Evolutionary conservation across 139 green algal species (phyloP).

Genomic region (Chlamydomonas sp.): DNA sequence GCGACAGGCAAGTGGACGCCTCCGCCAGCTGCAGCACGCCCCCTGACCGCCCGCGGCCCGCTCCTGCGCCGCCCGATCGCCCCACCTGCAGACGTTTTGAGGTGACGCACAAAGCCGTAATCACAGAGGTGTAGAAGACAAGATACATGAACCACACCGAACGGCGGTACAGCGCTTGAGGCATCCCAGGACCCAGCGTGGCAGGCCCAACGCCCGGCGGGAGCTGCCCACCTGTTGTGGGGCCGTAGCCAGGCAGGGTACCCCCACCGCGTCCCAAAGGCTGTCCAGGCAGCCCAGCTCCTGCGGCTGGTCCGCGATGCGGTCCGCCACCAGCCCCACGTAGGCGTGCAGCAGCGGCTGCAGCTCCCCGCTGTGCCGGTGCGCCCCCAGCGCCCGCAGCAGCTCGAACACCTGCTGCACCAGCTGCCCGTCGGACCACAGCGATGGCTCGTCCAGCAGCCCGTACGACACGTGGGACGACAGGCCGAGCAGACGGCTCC

Average conservation of each 20-base stretch:
- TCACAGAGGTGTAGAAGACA: too few species aligned
- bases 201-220: too few species aligned
- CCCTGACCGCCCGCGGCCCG: not conserved
- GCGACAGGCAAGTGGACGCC: conserved; percentile 21
- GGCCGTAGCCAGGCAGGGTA: conserved; percentile 16
- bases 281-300: conserved; percentile 27
- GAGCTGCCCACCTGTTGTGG: not conserved
- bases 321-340: conserved; percentile 45
- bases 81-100: too few species aligned
- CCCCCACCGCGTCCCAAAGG: conserved; percentile 54
- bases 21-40: conserved; percentile 25
- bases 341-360: conserved; percentile 45
- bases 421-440: conserved; percentile 18
- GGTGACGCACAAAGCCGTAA: too few species aligned
- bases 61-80: too few species aligned
- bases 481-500: conserved; percentile 12
- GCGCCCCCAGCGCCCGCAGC: conserved; percentile 41
- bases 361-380: conserved; percentile 43
- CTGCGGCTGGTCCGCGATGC: conserved; percentile 33
- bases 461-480: conserved; percentile 33
- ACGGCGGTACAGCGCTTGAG: too few species aligned
- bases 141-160: too few species aligned
- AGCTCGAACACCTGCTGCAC: conserved; percentile 32
- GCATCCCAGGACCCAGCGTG: too few species aligned
- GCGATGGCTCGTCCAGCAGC: conserved; percentile 19